A percentile compares a stretch with the other conserved stretches of the same genome.
Conservation (phyloP, 176 grass and related monocot genomes). For the Puya raimondii region DNA sequence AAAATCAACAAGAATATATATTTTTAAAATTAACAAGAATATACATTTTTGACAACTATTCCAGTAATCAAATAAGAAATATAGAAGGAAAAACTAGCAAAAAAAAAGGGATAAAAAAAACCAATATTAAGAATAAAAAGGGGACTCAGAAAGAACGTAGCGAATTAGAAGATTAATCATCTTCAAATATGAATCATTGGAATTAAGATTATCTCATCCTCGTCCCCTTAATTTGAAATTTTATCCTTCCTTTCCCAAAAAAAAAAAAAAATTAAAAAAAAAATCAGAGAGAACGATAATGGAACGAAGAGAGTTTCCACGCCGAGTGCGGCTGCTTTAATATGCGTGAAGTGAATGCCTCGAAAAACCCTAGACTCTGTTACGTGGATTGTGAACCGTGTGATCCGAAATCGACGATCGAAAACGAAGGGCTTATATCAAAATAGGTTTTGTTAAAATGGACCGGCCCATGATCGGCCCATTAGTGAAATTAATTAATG, state of each 20-base stretch:
- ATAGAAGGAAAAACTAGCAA: background rate
- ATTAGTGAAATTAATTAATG: too few relatives aligned
- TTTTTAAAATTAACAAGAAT: too few relatives aligned
- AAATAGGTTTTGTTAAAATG: background rate
- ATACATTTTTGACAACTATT: too few relatives aligned
- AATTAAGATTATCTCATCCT: background rate
- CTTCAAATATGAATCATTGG: background rate
- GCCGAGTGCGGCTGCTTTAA: background rate
- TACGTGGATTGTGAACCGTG: background rate
- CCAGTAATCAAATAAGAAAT: background rate
- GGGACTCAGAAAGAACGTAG: constrained; percentile 1
- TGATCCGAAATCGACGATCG: background rate
- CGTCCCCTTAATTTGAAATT: background rate
- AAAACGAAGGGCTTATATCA: too few relatives aligned
- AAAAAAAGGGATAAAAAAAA: background rate
- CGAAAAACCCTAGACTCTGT: constrained; percentile 1
- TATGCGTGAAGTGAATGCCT: background rate
- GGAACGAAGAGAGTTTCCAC: background rate
- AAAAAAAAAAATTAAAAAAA: background rate
- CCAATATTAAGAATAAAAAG: background rate
- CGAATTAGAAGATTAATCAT: background rate
- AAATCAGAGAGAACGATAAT: background rate
- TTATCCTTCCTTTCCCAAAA: background rate
- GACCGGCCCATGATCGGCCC: background rate
- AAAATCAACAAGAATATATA: too few relatives aligned